Evolutionary conservation across 345 rosid genomes (phyloP).

Genomic region (Linum usitatissimum): DNA sequence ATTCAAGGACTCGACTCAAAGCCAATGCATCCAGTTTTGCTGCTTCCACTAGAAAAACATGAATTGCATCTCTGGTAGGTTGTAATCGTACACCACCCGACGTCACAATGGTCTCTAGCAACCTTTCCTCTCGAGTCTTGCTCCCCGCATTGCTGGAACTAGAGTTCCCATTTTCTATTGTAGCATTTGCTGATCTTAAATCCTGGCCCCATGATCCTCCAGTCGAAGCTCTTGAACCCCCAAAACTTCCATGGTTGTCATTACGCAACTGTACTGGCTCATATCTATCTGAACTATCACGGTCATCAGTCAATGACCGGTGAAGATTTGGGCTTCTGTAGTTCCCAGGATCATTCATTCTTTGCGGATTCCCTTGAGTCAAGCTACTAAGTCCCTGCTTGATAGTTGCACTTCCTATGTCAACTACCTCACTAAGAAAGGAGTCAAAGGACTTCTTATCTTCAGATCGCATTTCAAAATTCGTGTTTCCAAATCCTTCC

Average conservation of each 20-base stretch:
- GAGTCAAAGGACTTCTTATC: constrained; percentile 89
- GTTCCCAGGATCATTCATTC: constrained; percentile 67
- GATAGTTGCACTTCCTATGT: constrained; percentile 87
- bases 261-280: constrained; percentile 50
- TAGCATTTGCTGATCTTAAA: constrained; percentile 32
- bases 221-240: constrained; percentile 29
- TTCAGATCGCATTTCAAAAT: constrained; percentile 57
- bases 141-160: constrained; percentile 36
- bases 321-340: constrained; percentile 74
- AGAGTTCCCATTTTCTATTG: constrained; percentile 32
- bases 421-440: constrained; percentile 87
- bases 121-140: constrained; percentile 76
- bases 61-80: constrained; percentile 91
- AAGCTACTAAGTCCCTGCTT: constrained; percentile 82
- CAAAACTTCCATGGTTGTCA: constrained; percentile 38
- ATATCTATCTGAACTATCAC: constrained; percentile 50
- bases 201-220: constrained; percentile 57
- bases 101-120: constrained; percentile 87
- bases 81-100: constrained; percentile 92
- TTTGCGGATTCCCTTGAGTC: constrained; percentile 50
- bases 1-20: constrained; percentile 66
- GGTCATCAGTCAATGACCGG: constrained; percentile 77
- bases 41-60: constrained; percentile 73
- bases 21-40: constrained; percentile 68
- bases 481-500: constrained; percentile 91